Percentiles rank a stretch among this genome's conserved stretches.
phyloP scores from a whole-genome alignment of 2,329 filamentous ascomycete species.

The Pseudopyrenochaeta lycopersici region DNA sequence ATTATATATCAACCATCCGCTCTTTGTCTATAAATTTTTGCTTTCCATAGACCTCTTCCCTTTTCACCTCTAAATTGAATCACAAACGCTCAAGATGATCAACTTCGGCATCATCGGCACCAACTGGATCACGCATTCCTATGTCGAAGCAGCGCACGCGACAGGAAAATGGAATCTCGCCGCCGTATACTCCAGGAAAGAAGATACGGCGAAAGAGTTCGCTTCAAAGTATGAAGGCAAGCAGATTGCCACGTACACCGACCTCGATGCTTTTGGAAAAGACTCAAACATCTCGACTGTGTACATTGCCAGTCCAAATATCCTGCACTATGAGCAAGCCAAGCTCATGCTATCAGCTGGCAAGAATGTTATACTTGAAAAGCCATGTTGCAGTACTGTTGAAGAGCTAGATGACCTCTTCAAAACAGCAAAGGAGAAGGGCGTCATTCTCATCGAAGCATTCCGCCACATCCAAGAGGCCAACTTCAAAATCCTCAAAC shows the following conservation, averaged over 20 bases:
- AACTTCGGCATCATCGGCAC: conserved; percentile 59
- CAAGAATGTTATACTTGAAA: conserved; percentile 62
- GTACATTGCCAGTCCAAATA: conserved; percentile 61
- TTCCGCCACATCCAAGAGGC: conserved; percentile 61
- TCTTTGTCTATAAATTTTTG: not conserved
- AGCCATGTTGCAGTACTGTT: conserved; percentile 56
- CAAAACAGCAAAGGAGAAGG: conserved; percentile 50
- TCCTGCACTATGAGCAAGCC: conserved; percentile 57
- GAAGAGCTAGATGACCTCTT: conserved; percentile 56
- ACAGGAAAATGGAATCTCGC: conserved; percentile 55
- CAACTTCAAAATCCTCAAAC: conserved; percentile 57
- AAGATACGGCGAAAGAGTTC: conserved; percentile 54
- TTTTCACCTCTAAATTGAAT: not conserved
- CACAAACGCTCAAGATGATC: conserved; percentile 39
- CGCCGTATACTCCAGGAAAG: conserved; percentile 58
- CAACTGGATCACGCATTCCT: conserved; percentile 61
- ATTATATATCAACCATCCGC: not conserved
- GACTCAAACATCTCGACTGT: conserved; percentile 53
- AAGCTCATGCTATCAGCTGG: conserved; percentile 53
- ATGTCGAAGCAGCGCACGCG: conserved; percentile 54
- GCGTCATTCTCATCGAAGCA: conserved; percentile 58
- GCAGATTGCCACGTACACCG: conserved; percentile 50
- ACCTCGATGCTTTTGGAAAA: conserved; percentile 49
- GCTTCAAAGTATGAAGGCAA: conserved; percentile 50
- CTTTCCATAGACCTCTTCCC: not conserved